Base-by-base conservation (phyloP, 371 early-diverging fungal genomes). In the Chytridium lagenaria region DNA sequence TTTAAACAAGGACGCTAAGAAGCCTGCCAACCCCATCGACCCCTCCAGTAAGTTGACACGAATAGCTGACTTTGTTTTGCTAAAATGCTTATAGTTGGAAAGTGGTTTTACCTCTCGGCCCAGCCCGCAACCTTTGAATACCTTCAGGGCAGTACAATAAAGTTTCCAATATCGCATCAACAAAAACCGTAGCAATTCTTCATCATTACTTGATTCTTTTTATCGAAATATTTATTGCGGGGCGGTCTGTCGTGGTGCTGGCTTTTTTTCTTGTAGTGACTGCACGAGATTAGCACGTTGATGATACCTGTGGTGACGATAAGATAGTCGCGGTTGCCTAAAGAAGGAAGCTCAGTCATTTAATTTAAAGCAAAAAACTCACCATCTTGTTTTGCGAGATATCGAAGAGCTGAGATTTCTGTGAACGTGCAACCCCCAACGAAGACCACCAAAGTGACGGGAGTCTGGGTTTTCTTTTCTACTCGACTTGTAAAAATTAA, bases 61-160 rank as follows among this genome's bases (percentile, higher is more conserved):
- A 44, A 16, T n/a, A 26, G 37, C 36, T 26, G n/a, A 1, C n/a
- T 34, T 26, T 40, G 23, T 50, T n/a, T 1, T 40, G 68, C 19
- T 57, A 34, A 5, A 31, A n/a, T 36, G 22, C 44, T 37, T 0
- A n/a, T 52, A 78, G 90, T 97, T 77, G 94, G 95, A 91, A 97
- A 97, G 92, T 97, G 97, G 97, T 98, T 95, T 91, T 98, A 92
- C 88, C 91, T 96, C 81, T 78, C 80, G 40, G 83, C 82, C 59
- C 79, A 82, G 72, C 81, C 80, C 38, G 65, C 80, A 52, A 81
- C 75, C 73, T 72, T 82, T 59, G 7, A 26, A 52, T 5, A n/a
- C n/a, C n/a, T n/a, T n/a, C n/a, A n/a, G n/a, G n/a, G n/a, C n/a
- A n/a, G n/a, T n/a, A n/a, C n/a, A n/a, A n/a, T n/a, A n/a, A n/a